Evolutionary conservation across 2,329 filamentous ascomycete species (phyloP).

Genomic region (Pseudocercospora fijiensis): DNA sequence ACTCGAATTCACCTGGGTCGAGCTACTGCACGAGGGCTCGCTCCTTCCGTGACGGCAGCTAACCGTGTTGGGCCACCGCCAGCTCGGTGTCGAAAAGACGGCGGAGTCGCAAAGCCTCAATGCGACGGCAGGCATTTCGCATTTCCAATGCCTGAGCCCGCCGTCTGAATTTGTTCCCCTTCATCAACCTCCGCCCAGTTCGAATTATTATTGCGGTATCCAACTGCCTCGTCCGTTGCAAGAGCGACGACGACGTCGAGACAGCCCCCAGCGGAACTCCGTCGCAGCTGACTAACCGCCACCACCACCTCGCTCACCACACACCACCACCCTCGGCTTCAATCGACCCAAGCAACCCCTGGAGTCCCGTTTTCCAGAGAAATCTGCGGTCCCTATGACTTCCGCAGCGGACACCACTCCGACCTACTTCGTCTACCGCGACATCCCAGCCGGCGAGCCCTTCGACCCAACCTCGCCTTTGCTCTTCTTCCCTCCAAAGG

Average conservation of each 20-base stretch:
- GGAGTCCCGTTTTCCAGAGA: slow-evolving; percentile 19
- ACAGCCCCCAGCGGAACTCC: slow-evolving; percentile 17
- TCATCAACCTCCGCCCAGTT: slow-evolving; percentile 1
- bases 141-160: slow-evolving; percentile 16
- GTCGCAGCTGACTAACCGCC: slow-evolving; percentile 14
- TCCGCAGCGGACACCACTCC: slow-evolving; percentile 22
- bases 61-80: neutral
- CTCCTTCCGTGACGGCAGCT: neutral
- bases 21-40: neutral
- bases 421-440: slow-evolving; percentile 39
- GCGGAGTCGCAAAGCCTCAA: slow-evolving; percentile 4
- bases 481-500: slow-evolving; percentile 41
- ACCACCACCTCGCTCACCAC: slow-evolving; percentile 8
- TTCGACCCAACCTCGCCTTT: slow-evolving; percentile 37
- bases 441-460: slow-evolving; percentile 31
- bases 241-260: slow-evolving; percentile 20
- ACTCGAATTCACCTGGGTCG: neutral
- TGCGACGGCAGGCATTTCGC: slow-evolving; percentile 6
- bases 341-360: neutral
- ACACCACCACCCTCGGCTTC: slow-evolving; percentile 2
- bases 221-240: neutral
- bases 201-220: neutral
- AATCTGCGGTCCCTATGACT: slow-evolving; percentile 22
- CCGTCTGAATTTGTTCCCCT: neutral
- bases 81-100: slow-evolving; percentile 1